A percentile compares a stretch with the other conserved stretches of the same genome.
Evolutionary conservation across 192 early-diverging fungal genomes (phyloP).

Genomic region (Thamnidium elegans): DNA sequence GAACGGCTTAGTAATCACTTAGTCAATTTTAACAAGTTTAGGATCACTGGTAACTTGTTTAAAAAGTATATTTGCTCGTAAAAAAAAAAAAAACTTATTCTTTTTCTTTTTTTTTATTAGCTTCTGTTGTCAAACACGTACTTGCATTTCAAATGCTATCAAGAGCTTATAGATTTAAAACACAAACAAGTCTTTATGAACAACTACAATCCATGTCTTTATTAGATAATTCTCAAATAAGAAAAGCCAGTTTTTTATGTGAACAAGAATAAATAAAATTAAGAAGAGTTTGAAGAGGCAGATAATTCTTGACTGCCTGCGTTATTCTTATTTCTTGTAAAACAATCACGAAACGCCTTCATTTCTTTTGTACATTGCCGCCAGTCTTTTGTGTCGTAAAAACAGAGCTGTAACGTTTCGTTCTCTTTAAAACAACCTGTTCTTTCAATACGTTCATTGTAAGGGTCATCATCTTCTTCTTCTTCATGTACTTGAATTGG

Average conservation of each 20-base stretch:
- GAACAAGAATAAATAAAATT: conserved; percentile 9
- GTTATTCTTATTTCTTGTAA: conserved; percentile 43
- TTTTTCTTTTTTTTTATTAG: conserved; percentile 10
- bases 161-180: conserved; percentile 43
- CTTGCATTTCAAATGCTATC: conserved; percentile 52
- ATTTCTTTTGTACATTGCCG: conserved; percentile 77
- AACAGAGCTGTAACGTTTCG: conserved; percentile 78
- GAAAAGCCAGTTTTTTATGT: conserved; percentile 29
- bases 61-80: neutral
- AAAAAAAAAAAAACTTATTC: conserved; percentile 3
- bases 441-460: conserved; percentile 69
- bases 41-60: conserved; percentile 46
- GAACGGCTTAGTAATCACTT: conserved; percentile 24
- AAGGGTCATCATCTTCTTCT: conserved; percentile 75
- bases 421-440: conserved; percentile 84
- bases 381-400: conserved; percentile 86
- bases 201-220: conserved; percentile 25
- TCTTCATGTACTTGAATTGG: neutral
- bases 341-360: conserved; percentile 77
- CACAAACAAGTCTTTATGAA: conserved; percentile 37
- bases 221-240: conserved; percentile 29
- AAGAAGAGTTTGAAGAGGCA: neutral
- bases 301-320: conserved; percentile 28
- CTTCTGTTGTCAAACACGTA: conserved; percentile 51
- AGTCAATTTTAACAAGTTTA: conserved; percentile 58